A percentile compares a stretch with the other conserved stretches of the same genome.
phyloP scores from a whole-genome alignment of 2,329 filamentous ascomycete genomes.

The Podosphaera fusca region DNA sequence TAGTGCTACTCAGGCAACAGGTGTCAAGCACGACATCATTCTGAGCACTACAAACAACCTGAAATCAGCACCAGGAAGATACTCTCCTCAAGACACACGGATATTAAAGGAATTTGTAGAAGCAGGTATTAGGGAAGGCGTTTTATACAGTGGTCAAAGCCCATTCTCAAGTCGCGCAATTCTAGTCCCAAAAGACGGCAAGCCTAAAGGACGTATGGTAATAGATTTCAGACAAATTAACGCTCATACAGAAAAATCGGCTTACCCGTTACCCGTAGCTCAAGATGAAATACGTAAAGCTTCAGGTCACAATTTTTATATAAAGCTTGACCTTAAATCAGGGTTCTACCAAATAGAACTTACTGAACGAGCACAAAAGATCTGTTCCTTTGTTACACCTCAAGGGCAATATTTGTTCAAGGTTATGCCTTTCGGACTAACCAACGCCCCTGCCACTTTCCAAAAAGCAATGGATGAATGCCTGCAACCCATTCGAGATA shows the following conservation, averaged over 20 bases:
- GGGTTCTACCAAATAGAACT: slow-evolving; percentile 1
- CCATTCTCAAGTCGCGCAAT: neutral
- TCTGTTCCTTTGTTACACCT: neutral
- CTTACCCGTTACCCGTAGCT: no score
- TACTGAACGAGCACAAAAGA: neutral
- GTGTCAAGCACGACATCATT: neutral
- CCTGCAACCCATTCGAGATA: neutral
- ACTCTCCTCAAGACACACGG: neutral
- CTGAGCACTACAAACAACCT: neutral
- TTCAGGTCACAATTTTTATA: no score
- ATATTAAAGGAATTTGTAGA: neutral
- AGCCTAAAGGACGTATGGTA: neutral
- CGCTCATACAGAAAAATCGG: no score
- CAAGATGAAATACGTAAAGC: no score
- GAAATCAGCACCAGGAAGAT: neutral
- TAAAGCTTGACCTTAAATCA: no score
- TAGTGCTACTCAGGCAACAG: neutral
- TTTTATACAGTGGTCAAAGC: neutral
- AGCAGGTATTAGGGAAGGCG: neutral
- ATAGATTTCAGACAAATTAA: neutral
- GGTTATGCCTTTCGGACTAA: slow-evolving; percentile 1
- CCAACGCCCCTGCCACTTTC: neutral
- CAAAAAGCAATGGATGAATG: neutral
- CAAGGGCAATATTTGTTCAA: neutral
- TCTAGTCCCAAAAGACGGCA: neutral